A percentile compares a stretch with the other conserved stretches of the same genome.
These are phyloP conservation scores for Eustoma russellianum DNA, from an alignment of 257 asterid genomes.

Conservation along the genomic window DNA sequence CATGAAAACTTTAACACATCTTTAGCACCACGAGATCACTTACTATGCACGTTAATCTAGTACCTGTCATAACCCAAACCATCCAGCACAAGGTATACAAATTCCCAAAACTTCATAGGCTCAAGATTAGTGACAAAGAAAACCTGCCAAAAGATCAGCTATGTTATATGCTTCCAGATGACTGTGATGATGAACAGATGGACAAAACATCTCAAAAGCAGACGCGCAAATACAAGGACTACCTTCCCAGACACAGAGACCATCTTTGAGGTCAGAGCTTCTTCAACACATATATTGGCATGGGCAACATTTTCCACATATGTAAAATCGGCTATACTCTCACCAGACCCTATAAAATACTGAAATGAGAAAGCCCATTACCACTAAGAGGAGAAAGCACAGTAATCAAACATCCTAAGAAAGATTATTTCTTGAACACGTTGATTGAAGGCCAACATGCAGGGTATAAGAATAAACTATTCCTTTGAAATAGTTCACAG, in stretches of 20 bases:
- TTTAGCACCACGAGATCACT: no score
- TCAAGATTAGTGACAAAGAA: conserved; percentile 66
- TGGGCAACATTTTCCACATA: conserved; percentile 86
- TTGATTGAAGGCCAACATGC: neutral
- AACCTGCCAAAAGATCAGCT: conserved; percentile 35
- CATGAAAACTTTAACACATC: neutral
- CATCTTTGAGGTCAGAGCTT: conserved; percentile 50
- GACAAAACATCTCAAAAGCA: conserved; percentile 8
- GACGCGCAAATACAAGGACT: conserved; percentile 12
- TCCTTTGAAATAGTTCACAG: neutral
- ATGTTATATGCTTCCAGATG: conserved; percentile 1
- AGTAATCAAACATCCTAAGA: conserved; percentile 10
- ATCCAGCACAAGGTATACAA: conserved; percentile 40
- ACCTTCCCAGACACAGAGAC: conserved; percentile 69
- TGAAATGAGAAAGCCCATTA: conserved; percentile 89
- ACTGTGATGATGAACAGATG: neutral
- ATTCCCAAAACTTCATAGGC: conserved; percentile 54
- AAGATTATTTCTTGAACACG: conserved; percentile 14
- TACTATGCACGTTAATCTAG: neutral
- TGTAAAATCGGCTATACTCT: conserved; percentile 59
- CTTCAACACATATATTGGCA: conserved; percentile 87
- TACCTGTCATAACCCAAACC: conserved; percentile 71
- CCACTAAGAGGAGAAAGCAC: conserved; percentile 40
- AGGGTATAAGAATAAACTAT: conserved; percentile 2
- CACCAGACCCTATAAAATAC: conserved; percentile 85